Evolutionary conservation across 805 yeast species (phyloP).

Genomic region (Metschnikowia noctiluminum): DNA sequence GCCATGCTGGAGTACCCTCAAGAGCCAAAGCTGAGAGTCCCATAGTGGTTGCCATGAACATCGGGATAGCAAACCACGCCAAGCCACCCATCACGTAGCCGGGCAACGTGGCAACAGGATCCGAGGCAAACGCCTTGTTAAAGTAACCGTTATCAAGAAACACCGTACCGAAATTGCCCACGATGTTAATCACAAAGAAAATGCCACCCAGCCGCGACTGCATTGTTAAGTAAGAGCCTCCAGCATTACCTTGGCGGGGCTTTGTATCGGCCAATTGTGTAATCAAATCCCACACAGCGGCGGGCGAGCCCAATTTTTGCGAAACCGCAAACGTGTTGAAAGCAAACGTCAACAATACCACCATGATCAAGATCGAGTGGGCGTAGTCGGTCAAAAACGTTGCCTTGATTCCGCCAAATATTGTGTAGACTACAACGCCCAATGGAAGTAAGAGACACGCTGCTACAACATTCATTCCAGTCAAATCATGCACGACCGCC

Average conservation of each 20-base stretch:
- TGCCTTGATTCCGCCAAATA: slow-evolving; percentile 47
- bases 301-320: slow-evolving; percentile 75
- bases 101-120: slow-evolving; percentile 79
- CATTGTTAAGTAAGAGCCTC: slow-evolving; percentile 87
- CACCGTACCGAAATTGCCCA: slow-evolving; percentile 87
- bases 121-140: slow-evolving; percentile 84
- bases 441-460: slow-evolving; percentile 79
- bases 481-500: slow-evolving; percentile 72
- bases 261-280: slow-evolving; percentile 53
- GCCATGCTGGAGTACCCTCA: slow-evolving; percentile 68
- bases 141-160: slow-evolving; percentile 85
- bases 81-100: slow-evolving; percentile 87
- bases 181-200: slow-evolving; percentile 79
- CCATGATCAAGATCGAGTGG: slow-evolving; percentile 56
- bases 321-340: slow-evolving; percentile 73
- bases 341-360: slow-evolving; percentile 72
- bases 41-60: slow-evolving; percentile 76
- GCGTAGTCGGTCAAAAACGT: slow-evolving; percentile 45
- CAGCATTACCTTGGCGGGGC: slow-evolving; percentile 77
- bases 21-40: slow-evolving; percentile 80
- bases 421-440: slow-evolving; percentile 54
- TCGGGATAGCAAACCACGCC: slow-evolving; percentile 90
- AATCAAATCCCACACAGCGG: slow-evolving; percentile 69
- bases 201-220: slow-evolving; percentile 82
- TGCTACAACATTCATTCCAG: slow-evolving; percentile 82